Evolutionary conservation across 495 filamentous ascomycete species (phyloP).

Genomic region (Elaphomyces granulatus): DNA sequence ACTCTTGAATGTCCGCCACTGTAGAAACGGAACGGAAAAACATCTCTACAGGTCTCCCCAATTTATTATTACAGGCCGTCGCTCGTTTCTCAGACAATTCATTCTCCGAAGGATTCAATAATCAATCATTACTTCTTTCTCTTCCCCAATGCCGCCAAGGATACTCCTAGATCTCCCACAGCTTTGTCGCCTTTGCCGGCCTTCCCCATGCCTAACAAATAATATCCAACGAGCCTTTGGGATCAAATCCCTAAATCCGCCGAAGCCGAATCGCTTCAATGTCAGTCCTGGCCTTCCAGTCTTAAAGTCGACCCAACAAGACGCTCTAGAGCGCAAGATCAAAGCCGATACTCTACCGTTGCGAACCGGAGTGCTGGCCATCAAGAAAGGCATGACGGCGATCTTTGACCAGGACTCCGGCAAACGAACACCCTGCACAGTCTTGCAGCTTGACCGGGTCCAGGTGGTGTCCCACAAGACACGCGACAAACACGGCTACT

Average conservation of each 20-base stretch:
- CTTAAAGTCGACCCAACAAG: conserved; percentile 57
- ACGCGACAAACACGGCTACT: conserved; percentile 68
- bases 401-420: conserved; percentile 66
- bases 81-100: too few relatives aligned
- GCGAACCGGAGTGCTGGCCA: conserved; percentile 66
- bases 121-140: neutral
- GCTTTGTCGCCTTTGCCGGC: conserved; percentile 2
- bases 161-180: neutral
- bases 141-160: conserved; percentile 4
- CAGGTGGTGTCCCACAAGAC: conserved; percentile 82
- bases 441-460: conserved; percentile 85
- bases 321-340: conserved; percentile 65
- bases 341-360: conserved; percentile 61
- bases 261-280: conserved; percentile 34
- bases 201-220: conserved; percentile 1
- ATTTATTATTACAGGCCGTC: too few relatives aligned
- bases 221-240: conserved; percentile 25
- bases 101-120: too few relatives aligned
- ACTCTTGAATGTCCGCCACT: too few relatives aligned
- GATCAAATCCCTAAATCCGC: conserved; percentile 36
- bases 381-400: conserved; percentile 92
- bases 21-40: too few relatives aligned
- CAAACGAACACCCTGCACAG: conserved; percentile 68
- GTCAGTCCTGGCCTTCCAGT: conserved; percentile 30
- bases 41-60: neutral